Percentiles rank a stretch among this genome's conserved stretches.
phyloP scores from a whole-genome alignment of 768 basidiomycete species.

The Naganishia kalamii region DNA sequence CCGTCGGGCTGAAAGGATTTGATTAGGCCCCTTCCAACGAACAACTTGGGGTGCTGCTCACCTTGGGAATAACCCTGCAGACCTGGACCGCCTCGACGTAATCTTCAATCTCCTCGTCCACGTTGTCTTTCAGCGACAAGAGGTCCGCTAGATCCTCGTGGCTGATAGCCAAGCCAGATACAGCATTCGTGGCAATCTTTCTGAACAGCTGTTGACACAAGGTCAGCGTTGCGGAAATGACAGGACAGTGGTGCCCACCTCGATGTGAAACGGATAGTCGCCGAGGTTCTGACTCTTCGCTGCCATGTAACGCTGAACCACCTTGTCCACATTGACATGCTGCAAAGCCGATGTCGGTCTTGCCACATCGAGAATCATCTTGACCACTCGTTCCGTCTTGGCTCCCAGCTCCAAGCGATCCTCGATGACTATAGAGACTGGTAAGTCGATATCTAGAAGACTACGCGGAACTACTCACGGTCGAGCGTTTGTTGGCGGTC shows the following conservation, averaged over 20 bases:
- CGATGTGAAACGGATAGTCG: constrained; percentile 3
- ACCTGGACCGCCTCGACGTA: constrained; percentile 13
- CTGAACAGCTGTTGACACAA: neutral
- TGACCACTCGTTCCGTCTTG: neutral
- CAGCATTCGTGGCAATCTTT: constrained; percentile 1
- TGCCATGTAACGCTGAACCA: constrained; percentile 8
- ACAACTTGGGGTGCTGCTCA: neutral
- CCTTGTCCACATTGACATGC: constrained; percentile 1
- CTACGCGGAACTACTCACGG: neutral
- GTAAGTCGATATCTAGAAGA: neutral
- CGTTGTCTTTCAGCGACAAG: constrained; percentile 17
- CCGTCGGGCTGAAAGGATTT: neutral
- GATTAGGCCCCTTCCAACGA: neutral
- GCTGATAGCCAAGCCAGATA: neutral
- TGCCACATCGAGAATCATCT: constrained; percentile 3
- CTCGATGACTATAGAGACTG: neutral
- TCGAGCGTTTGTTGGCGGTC: neutral
- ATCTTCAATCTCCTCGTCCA: constrained; percentile 3
- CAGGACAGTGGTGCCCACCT: neutral
- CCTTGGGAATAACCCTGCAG: constrained; percentile 3
- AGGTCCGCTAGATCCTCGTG: constrained; percentile 17
- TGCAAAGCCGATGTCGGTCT: neutral
- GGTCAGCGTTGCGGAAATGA: neutral
- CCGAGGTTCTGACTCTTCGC: constrained; percentile 7
- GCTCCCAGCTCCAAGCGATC: constrained; percentile 6